A percentile compares a stretch with the other conserved stretches of the same genome.
These are phyloP conservation scores for Talaromyces funiculosus DNA, from an alignment of 2,329 filamentous ascomycete species.

Conservation along the genomic window DNA sequence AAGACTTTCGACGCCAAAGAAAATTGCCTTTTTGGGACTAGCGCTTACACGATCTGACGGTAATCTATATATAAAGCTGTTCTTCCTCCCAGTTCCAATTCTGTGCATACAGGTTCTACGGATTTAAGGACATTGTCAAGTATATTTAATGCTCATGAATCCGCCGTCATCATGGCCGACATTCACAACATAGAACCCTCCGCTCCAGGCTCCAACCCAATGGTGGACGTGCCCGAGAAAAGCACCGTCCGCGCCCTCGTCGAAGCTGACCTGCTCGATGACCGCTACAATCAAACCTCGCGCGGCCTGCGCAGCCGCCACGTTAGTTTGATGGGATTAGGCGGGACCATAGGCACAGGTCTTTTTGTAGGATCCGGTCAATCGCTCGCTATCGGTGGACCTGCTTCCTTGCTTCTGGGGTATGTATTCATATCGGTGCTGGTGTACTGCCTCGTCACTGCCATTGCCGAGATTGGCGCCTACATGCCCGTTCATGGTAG, in stretches of 20 bases:
- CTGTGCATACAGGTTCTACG: too few relatives aligned
- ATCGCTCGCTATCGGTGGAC: constrained; percentile 48
- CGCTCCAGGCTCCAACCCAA: background rate
- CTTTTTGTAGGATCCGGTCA: constrained; percentile 52
- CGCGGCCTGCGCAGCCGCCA: constrained; percentile 44
- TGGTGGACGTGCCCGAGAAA: constrained; percentile 19
- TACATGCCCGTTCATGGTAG: constrained; percentile 42
- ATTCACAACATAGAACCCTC: background rate
- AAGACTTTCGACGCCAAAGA: too few relatives aligned
- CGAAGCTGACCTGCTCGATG: constrained; percentile 36
- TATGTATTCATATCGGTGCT: constrained; percentile 47
- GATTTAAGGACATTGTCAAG: too few relatives aligned
- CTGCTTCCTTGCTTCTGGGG: constrained; percentile 48
- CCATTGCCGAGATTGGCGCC: constrained; percentile 37
- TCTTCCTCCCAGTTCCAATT: too few relatives aligned
- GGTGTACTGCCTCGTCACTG: constrained; percentile 46
- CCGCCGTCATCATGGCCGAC: background rate
- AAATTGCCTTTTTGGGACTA: too few relatives aligned
- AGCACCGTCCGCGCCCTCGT: constrained; percentile 30
- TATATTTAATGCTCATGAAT: too few relatives aligned
- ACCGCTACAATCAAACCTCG: constrained; percentile 35
- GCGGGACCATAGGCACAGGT: constrained; percentile 54
- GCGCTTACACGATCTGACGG: too few relatives aligned
- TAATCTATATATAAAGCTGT: too few relatives aligned
- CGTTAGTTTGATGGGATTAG: constrained; percentile 49